A percentile compares a stretch with the other conserved stretches of the same genome.
phyloP scores from a whole-genome alignment of 1,284 basidiomycete species.

The Puccinia coronata region DNA sequence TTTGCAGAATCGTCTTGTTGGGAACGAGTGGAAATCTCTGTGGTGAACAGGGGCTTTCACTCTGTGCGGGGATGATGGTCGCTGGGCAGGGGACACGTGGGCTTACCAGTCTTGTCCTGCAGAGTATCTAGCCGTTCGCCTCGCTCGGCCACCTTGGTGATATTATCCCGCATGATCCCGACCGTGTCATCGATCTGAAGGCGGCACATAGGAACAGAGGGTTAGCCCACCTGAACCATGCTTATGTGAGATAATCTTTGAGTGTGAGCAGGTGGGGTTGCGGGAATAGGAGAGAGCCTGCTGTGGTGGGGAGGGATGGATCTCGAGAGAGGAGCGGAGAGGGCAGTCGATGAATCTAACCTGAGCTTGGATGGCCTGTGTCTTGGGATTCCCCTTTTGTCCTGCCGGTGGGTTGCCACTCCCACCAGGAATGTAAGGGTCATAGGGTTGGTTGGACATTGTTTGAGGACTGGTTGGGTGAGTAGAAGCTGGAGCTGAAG shows the following conservation, averaged over 20 bases:
- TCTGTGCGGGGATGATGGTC: neutral
- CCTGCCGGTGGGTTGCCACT: slow-evolving; percentile 58
- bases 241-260: neutral
- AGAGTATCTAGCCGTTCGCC: slow-evolving; percentile 90
- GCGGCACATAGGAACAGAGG: neutral
- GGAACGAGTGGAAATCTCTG: neutral
- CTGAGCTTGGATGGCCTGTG: slow-evolving; percentile 86
- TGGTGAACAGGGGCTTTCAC: neutral
- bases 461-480: neutral
- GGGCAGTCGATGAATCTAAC: neutral
- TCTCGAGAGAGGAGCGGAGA: neutral
- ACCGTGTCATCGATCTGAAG: slow-evolving; percentile 82
- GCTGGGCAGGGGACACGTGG: neutral
- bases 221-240: neutral
- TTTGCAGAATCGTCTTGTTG: neutral
- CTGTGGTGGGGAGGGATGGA: neutral
- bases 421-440: slow-evolving; percentile 87
- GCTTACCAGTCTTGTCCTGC: slow-evolving; percentile 95
- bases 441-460: slow-evolving; percentile 70
- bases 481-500: neutral
- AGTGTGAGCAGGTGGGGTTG: neutral
- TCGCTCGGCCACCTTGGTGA: slow-evolving; percentile 90
- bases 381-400: slow-evolving; percentile 62
- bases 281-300: neutral
- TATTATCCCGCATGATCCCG: slow-evolving; percentile 96